phyloP scores from a whole-genome alignment of 805 yeast species.

The Jamesozyma jinghongensis region DNA sequence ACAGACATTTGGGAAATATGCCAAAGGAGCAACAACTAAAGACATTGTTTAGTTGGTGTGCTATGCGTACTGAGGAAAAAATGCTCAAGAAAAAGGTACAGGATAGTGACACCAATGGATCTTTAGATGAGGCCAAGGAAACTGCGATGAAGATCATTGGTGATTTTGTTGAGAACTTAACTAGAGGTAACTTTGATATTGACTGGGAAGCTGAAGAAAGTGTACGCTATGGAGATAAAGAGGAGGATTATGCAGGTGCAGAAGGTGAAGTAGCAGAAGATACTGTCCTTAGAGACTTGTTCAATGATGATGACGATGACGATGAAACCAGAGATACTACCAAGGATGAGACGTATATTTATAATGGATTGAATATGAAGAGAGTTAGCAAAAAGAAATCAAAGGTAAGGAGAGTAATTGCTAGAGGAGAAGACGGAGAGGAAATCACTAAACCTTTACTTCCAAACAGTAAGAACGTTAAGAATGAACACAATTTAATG shows the following conservation, averaged over 20 bases:
- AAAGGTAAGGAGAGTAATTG: neutral
- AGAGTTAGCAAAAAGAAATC: conserved; percentile 1
- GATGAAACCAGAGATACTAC: neutral
- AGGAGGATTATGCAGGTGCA: conserved; percentile 11
- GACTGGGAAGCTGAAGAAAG: conserved; percentile 24
- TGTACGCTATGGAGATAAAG: conserved; percentile 11
- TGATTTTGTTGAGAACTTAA: conserved; percentile 26
- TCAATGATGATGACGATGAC: conserved; percentile 12
- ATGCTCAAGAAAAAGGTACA: conserved; percentile 7
- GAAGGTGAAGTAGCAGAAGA: conserved; percentile 16
- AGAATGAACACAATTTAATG: conserved; percentile 21
- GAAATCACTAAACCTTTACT: conserved; percentile 4
- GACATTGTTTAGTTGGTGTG: conserved; percentile 29
- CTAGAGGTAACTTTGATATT: conserved; percentile 18
- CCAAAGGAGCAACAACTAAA: conserved; percentile 25
- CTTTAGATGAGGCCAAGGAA: conserved; percentile 8
- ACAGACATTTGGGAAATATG: conserved; percentile 25
- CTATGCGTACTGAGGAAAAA: conserved; percentile 19
- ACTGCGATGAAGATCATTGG: conserved; percentile 21
- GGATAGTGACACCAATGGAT: neutral
- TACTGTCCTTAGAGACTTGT: conserved; percentile 9
- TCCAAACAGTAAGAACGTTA: conserved; percentile 27
- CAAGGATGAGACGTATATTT: conserved; percentile 6
- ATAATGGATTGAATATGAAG: conserved; percentile 4
- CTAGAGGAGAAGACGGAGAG: neutral